phyloP scores from a whole-genome alignment of 2,329 filamentous ascomycete genomes.

The Mycosphaerella sp. region DNA sequence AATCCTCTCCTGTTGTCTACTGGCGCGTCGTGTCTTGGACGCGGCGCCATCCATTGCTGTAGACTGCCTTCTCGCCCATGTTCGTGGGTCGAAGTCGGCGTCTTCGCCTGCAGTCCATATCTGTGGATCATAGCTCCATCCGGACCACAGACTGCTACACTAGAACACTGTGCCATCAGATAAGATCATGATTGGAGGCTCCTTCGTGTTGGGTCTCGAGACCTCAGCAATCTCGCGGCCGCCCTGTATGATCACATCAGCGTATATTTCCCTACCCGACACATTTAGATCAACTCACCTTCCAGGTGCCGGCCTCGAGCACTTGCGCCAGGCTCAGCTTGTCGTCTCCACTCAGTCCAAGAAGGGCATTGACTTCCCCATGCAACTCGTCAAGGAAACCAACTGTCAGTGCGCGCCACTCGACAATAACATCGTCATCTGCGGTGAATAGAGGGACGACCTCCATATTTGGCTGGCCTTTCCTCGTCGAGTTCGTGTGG shows the following conservation, averaged over 20 bases:
- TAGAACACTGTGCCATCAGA: conserved; percentile 96
- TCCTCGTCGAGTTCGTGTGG: conserved; percentile 63
- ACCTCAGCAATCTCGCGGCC: conserved; percentile 95
- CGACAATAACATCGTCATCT: conserved; percentile 71
- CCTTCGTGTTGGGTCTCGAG: conserved; percentile 89
- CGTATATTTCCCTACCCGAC: background rate
- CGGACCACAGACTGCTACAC: conserved; percentile 27
- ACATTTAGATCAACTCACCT: conserved; percentile 55
- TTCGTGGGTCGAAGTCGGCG: conserved; percentile 6
- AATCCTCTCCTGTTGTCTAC: background rate
- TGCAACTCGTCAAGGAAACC: conserved; percentile 67
- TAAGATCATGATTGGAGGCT: conserved; percentile 91
- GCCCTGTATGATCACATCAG: conserved; percentile 51
- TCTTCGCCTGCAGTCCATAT: conserved; percentile 10
- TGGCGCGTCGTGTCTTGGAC: background rate
- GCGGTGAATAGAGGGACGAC: conserved; percentile 68
- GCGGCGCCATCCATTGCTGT: conserved; percentile 6
- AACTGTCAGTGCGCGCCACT: conserved; percentile 71
- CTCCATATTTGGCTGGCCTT: conserved; percentile 64
- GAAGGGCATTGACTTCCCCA: conserved; percentile 59
- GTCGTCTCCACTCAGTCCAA: conserved; percentile 65
- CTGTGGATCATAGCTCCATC: conserved; percentile 25
- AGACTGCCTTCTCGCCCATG: conserved; percentile 9
- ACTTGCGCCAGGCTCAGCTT: conserved; percentile 75
- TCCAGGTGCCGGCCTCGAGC: conserved; percentile 95